Percentiles rank a stretch among this genome's conserved stretches.
Conservation (phyloP, 179 eudicot species). For the Drosera spatulata region DNA sequence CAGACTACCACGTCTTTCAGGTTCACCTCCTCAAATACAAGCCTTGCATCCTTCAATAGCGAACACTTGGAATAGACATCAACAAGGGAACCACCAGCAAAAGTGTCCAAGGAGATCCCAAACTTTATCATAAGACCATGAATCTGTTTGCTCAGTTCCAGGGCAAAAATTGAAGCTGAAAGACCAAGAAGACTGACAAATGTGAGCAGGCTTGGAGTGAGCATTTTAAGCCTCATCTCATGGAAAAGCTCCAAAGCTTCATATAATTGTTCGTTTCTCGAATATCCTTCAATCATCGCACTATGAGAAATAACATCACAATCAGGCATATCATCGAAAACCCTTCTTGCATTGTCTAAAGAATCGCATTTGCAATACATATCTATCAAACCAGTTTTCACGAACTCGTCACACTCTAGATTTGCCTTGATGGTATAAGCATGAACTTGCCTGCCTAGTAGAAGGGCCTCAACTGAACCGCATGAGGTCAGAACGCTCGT, state of each 20-base stretch:
- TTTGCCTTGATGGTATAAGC: constrained; percentile 39
- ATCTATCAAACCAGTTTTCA: constrained; percentile 51
- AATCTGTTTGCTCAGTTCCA: constrained; percentile 39
- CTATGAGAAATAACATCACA: constrained; percentile 37
- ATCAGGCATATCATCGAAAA: constrained; percentile 22
- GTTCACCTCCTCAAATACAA: constrained; percentile 40
- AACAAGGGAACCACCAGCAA: constrained; percentile 44
- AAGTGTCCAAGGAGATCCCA: constrained; percentile 28
- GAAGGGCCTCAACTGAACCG: constrained; percentile 49
- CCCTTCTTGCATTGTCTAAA: constrained; percentile 45
- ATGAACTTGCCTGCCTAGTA: constrained; percentile 49
- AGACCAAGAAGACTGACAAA: constrained; percentile 49
- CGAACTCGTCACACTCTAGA: constrained; percentile 51
- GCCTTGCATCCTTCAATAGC: constrained; percentile 39
- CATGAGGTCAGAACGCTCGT: constrained; percentile 54
- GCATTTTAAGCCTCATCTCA: constrained; percentile 31
- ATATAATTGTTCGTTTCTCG: constrained; percentile 28
- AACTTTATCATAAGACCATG: constrained; percentile 32
- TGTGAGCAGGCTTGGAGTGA: constrained; percentile 43
- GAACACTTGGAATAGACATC: constrained; percentile 65
- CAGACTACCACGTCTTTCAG: constrained; percentile 58
- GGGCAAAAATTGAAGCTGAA: constrained; percentile 29
- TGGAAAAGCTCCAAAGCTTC: constrained; percentile 45
- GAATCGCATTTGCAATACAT: constrained; percentile 58
- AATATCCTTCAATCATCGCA: constrained; percentile 65